phyloP scores from a whole-genome alignment of 371 early-diverging fungal genomes.

The Mortierella sp. region DNA sequence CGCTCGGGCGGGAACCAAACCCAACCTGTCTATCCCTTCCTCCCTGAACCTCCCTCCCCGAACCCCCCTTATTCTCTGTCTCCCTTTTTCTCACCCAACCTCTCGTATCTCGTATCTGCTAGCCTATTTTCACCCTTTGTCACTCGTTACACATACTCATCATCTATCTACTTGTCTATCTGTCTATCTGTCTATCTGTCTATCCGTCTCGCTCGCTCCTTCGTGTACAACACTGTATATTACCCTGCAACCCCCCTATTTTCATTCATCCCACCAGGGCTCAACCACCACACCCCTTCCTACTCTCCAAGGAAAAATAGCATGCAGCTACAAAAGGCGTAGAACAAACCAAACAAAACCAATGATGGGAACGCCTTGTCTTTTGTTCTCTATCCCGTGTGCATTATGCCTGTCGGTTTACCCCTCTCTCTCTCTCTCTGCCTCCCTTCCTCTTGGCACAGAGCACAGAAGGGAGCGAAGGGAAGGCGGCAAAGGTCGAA shows the following conservation, averaged over 20 bases:
- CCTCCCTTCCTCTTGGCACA: no score
- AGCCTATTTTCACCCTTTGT: neutral
- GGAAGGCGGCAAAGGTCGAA: neutral
- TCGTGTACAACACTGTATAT: neutral
- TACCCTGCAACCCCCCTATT: neutral
- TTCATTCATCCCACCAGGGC: neutral
- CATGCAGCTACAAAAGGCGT: neutral
- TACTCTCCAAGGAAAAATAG: neutral
- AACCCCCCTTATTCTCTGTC: neutral
- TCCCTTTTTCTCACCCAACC: neutral
- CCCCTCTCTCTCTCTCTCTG: no score
- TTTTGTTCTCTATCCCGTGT: neutral
- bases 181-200: neutral
- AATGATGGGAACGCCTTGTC: neutral
- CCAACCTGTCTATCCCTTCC: neutral
- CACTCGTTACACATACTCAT: conserved; percentile 1
- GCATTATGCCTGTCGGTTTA: neutral
- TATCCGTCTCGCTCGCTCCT: neutral
- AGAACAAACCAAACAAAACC: neutral
- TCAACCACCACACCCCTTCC: neutral
- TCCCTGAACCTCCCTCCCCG: neutral
- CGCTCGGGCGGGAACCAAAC: neutral
- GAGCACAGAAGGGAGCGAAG: neutral
- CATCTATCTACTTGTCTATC: neutral
- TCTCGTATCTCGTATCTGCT: neutral